Base-by-base conservation (phyloP, 1,284 basidiomycete species). In the Tilletia caries region DNA sequence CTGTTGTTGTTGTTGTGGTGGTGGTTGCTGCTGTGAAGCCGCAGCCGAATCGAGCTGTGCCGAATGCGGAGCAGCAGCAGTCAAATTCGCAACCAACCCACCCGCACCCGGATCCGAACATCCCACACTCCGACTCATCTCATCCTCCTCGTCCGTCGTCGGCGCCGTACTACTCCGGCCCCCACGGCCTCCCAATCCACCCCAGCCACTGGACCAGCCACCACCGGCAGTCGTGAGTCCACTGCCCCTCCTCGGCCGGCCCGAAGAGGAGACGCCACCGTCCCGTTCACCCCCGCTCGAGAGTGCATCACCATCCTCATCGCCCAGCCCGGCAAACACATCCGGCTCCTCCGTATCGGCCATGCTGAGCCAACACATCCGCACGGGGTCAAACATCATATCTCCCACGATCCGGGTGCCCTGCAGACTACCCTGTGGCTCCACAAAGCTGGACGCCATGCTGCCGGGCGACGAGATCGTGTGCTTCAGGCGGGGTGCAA, bases 351-450 rank as follows among this genome's bases (percentile, higher is more conserved):
- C 94, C 8, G 91, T 89, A 91, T 85, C 64, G 88, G 91, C 67
- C 90, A 92, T 73, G 43, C 73, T 72, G 78, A 95, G 89, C 95
- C 95, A 98, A 79, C 92, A 92, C 93, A 97, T 96, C 50, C 89
- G 88, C 66, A 89, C 82, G 1, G 95, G 93, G 85, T 98, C 95
- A 79, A 98, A 98, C 65, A 93, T 89, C 95, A 98, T 98, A 85
- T 94, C 93, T 66, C 95, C 95, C 15, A 97, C 94, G 78, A 94
- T 89, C 67, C 92, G 88, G 62, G 90, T 89, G 70, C 91, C 89
- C 67, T 43, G 34, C 34, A 37, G 10, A 3, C 10, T 65, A 12
- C 41, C 23, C 13, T 27, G 37, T 18, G 37, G 41, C 27, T 64
- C 33, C 10, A 33, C 43, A 46, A 44, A 46, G 64, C 64, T 65